Evolutionary conservation across 2,329 filamentous ascomycete species (phyloP).

Genomic region (Parascedosporium putredinis): DNA sequence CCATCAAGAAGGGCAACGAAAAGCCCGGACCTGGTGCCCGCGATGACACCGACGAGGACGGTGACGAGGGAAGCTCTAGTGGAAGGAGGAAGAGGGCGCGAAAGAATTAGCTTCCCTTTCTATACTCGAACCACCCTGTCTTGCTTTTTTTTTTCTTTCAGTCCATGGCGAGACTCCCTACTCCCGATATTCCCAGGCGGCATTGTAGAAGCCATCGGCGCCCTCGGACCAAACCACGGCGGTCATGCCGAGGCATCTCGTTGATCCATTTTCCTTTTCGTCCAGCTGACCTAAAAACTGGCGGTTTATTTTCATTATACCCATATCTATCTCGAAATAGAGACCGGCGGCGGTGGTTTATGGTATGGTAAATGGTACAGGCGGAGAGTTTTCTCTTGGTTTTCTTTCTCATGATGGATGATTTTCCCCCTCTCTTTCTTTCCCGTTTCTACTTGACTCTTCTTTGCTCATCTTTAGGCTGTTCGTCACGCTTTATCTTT

Average conservation of each 20-base stretch:
- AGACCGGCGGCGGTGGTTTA: neutral
- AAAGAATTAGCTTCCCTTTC: neutral
- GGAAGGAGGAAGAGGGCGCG: constrained; percentile 5
- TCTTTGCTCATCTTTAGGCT: neutral
- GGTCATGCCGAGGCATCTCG: neutral
- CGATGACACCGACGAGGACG: constrained; percentile 35
- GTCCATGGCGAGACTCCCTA: too few relatives aligned
- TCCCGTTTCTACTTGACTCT: neutral
- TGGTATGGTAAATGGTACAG: neutral
- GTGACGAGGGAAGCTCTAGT: constrained; percentile 22
- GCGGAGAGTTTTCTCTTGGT: neutral
- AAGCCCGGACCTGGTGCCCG: constrained; percentile 29
- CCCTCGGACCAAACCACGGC: neutral
- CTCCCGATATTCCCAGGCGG: too few relatives aligned
- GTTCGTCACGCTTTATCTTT: too few relatives aligned
- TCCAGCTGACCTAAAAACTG: neutral
- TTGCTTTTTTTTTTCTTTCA: neutral
- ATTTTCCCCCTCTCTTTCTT: neutral
- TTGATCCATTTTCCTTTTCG: too few relatives aligned
- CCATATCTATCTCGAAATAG: neutral
- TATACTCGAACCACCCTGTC: neutral
- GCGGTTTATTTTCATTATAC: neutral
- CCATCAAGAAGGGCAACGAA: constrained; percentile 78
- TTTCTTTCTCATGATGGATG: too few relatives aligned
- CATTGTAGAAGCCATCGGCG: too few relatives aligned